Evolutionary conservation across 257 asterid genomes (phyloP).

Genomic region (Anisodus tanguticus): DNA sequence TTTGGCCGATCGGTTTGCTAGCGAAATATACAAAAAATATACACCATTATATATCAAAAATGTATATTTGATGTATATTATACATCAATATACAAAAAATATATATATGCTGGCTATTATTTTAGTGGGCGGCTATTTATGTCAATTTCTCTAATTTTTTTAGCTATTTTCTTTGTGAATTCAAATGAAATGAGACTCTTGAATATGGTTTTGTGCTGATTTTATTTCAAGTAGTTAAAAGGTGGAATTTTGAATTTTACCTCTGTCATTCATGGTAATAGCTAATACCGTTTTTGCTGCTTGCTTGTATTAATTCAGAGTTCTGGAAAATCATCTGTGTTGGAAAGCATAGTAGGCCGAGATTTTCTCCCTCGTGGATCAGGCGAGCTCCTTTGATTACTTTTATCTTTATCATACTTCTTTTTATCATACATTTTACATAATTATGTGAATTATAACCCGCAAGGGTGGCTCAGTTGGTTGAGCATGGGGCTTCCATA

Average conservation of each 20-base stretch:
- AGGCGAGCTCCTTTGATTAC: slow-evolving; percentile 52
- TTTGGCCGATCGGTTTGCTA: no score
- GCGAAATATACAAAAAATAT: no score
- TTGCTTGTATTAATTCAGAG: slow-evolving; percentile 54
- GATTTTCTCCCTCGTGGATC: slow-evolving; percentile 99
- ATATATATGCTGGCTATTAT: no score
- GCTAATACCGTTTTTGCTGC: slow-evolving; percentile 28
- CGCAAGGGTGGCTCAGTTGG: no score
- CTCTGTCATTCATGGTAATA: background rate
- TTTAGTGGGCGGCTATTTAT: no score
- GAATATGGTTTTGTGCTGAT: background rate
- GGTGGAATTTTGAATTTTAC: background rate
- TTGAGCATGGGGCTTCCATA: no score
- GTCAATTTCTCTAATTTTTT: no score
- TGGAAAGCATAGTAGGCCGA: slow-evolving; percentile 91
- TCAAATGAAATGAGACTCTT: background rate
- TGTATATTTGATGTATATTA: no score
- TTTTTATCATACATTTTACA: background rate
- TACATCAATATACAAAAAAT: no score
- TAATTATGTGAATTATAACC: background rate
- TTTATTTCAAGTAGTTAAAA: background rate
- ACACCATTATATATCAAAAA: no score
- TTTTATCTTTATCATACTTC: background rate
- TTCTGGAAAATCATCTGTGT: slow-evolving; percentile 93
- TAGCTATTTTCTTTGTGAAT: background rate